Evolutionary conservation across 306 rosid species (phyloP), one percentile per base, ranked within the genome.

Genomic region (Prunus salicina): DNA sequence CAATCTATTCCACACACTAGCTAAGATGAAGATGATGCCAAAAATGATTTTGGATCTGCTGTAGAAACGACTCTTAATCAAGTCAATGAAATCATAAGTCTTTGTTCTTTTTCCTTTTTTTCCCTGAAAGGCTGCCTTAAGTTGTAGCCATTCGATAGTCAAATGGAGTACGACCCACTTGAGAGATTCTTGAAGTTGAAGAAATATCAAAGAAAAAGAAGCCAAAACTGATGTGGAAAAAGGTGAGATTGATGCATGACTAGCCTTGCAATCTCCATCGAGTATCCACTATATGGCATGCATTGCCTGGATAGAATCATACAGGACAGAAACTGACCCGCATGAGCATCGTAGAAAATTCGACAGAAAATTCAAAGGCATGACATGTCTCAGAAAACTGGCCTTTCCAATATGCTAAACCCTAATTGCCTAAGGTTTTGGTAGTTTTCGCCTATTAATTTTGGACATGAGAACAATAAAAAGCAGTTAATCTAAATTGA

Each of bases 191-290:
- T 56, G 51, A 71, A 25, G 53, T 32, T 52, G 69, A 61, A 30
- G 65, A 81, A 80, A 78, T 62, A 69, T 77, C 72, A 81, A 5
- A 57, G 41, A 9, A 32, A 19, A 68, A 45, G 74, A 79, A 69
- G 84, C 79, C 78, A 80, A 66, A 49, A 41, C 63, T 22, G 56
- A 78, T 50, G 64, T 50, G 64, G 78, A 27, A 4, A 73, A 30
- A 3, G 13, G 52, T 38, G 76, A 81, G 89, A 79, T 73, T 78
- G 89, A 78, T 81, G 70, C 84, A 84, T 57, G 73, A 73, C 69
- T 67, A 12, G 55, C 58, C 13, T 75, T 7, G 9, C 69, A 64
- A 71, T 76, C 8, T 6, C 43, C 1, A 74, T 52, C 76, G 75
- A 73, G 8, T 71, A 75, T 58, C 71, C 58, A 18, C 47, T 77